A percentile compares a stretch with the other conserved stretches of the same genome.
Evolutionary conservation across 2,329 filamentous ascomycete genomes (phyloP).

Genomic region (Diaporthe eres): DNA sequence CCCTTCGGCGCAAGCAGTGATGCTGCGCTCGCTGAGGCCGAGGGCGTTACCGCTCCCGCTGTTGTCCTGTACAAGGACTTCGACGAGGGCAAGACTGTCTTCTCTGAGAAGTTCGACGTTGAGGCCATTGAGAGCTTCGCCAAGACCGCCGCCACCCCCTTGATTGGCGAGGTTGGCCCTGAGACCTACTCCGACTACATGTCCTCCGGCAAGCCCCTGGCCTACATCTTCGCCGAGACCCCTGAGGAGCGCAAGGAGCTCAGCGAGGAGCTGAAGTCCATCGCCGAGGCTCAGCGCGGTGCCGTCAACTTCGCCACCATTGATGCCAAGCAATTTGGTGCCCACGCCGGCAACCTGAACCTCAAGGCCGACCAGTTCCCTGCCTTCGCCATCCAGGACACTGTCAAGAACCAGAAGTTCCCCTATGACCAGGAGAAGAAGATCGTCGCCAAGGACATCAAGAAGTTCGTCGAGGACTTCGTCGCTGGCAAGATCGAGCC

Average conservation of each 20-base stretch:
- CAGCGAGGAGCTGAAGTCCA: constrained; percentile 81
- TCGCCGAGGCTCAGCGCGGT: constrained; percentile 94
- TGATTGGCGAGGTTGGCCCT: constrained; percentile 95
- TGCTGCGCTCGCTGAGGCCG: constrained; percentile 85
- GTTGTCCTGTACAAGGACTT: constrained; percentile 98
- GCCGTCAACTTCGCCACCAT: constrained; percentile 98
- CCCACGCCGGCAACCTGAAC: constrained; percentile 97
- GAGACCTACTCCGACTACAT: constrained; percentile 98
- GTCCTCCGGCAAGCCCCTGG: constrained; percentile 90
- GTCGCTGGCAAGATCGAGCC: constrained; percentile 89
- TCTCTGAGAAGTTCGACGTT: constrained; percentile 83
- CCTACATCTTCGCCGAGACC: constrained; percentile 97
- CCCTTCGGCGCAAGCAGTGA: constrained; percentile 93
- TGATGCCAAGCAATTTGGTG: constrained; percentile 93
- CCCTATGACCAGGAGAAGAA: constrained; percentile 89
- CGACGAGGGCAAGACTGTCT: constrained; percentile 93
- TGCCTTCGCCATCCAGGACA: constrained; percentile 97
- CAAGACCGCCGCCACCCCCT: constrained; percentile 86
- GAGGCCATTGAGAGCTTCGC: constrained; percentile 87
- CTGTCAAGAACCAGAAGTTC: constrained; percentile 95
- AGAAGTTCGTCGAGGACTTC: constrained; percentile 88
- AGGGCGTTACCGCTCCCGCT: constrained; percentile 88
- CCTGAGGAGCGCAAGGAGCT: constrained; percentile 88
- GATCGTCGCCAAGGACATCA: constrained; percentile 79
- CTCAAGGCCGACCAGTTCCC: constrained; percentile 96